Base-by-base conservation (phyloP, 768 basidiomycete species). In the Rhizopogon rudus region DNA sequence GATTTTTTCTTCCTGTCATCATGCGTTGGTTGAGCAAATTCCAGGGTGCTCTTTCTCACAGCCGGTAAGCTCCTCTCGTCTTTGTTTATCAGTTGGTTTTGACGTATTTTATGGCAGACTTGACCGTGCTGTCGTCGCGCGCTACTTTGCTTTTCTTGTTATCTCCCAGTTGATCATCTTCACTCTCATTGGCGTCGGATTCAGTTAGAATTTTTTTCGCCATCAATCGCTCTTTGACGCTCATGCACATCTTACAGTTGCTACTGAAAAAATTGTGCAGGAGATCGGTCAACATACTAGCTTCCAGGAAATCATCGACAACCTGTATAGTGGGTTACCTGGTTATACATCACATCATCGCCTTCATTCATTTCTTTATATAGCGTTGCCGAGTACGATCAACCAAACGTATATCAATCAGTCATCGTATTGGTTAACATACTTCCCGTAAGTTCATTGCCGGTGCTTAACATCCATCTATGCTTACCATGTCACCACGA, bases 111-210 rank as follows among this genome's bases (percentile, higher is more conserved):
- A n/a, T 35, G n/a, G 7, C 80, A 82, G 82, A 49, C 80, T 94
- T 51, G 95, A 98, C 63, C 88, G 97, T 35, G 86, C 88, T 39
- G 95, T 98, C 56, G 80, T 95, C 40, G 92, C 92, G 17, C 85
- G 93, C 48, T 98, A 98, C 72, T 98, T 87, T 66, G 78, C 89
- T 1, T 98, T 99, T 80, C 77, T 98, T 70, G 85, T 98, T 56
- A 87, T 97, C 71, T 91, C 89, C 50, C 94, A 98, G 67, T 73
- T 99, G 63, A 77, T 99, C 58, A 85, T 98, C 71, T 99, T 98
- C 77, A 96, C 92, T 14, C 71, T 96, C 55, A 86, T 98, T 57
- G 91, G 92, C 61, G 94, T 95, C 46, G 77, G 86, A 54, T 94
- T 93, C 75, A 86, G 90, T 91, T 55, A 61, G 86, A 22, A 49